Evolutionary conservation across 2,329 filamentous ascomycete species (phyloP).

Genomic region (Diaporthe nobilis): DNA sequence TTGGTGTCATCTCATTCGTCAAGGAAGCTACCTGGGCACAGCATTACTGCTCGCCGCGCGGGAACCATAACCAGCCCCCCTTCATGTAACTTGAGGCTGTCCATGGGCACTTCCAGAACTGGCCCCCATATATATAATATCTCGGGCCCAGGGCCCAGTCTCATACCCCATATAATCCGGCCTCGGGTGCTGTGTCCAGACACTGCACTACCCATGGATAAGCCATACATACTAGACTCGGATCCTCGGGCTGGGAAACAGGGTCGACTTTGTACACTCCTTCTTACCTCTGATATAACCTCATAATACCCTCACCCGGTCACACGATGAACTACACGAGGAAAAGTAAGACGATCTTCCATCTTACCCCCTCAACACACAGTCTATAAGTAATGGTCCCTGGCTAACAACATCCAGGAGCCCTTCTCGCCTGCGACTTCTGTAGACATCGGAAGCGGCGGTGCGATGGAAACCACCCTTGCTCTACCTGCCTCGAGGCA

Average conservation of each 20-base stretch:
- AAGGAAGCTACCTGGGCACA: neutral
- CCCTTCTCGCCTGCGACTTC: conserved; percentile 58
- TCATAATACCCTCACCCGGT: neutral
- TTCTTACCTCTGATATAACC: neutral
- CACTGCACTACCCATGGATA: neutral
- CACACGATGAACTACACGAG: conserved; percentile 54
- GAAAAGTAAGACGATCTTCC: conserved; percentile 49
- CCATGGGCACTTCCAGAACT: conserved; percentile 5
- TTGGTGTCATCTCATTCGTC: conserved; percentile 5
- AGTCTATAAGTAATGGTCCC: neutral
- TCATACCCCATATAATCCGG: neutral
- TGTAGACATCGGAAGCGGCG: conserved; percentile 56
- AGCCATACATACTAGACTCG: neutral
- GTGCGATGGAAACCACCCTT: conserved; percentile 56
- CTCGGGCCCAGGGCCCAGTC: neutral
- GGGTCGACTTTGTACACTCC: neutral
- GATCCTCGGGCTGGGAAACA: conserved; percentile 1
- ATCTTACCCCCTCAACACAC: conserved; percentile 27
- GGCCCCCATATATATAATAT: neutral
- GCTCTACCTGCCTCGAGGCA: conserved; percentile 55
- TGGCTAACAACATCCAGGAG: conserved; percentile 48
- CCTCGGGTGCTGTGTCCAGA: neutral
- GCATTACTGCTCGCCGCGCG: conserved; percentile 7
- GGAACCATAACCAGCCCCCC: conserved; percentile 11
- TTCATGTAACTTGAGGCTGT: neutral